Percentiles rank a stretch among this genome's conserved stretches.
phyloP scores from a whole-genome alignment of 208 protist species.

The Angomonas ambiguus region DNA sequence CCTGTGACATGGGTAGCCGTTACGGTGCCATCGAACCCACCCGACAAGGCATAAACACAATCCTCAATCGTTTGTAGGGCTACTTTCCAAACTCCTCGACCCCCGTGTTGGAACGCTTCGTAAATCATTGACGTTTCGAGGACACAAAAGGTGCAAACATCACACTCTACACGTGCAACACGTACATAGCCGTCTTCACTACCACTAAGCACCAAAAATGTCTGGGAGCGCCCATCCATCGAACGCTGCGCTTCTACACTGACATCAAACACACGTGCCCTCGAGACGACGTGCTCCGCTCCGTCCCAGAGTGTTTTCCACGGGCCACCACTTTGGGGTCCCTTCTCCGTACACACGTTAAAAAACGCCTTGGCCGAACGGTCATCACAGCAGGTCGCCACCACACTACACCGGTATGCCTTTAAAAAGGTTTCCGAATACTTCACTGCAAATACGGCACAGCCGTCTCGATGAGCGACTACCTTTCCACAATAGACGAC shows the following conservation, averaged over 20 bases:
- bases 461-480: slow-evolving; percentile 40
- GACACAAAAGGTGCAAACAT: not conserved
- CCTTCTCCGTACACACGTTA: not conserved
- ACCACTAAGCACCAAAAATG: slow-evolving; percentile 29
- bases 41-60: slow-evolving; percentile 8
- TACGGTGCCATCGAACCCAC: slow-evolving; percentile 23
- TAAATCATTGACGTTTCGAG: not conserved
- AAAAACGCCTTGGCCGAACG: slow-evolving; percentile 48
- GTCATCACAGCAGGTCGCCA: slow-evolving; percentile 81
- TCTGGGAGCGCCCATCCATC: not conserved
- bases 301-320: slow-evolving; percentile 45
- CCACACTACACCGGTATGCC: not conserved
- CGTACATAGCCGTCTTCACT: slow-evolving; percentile 63
- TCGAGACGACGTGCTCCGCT: slow-evolving; percentile 26
- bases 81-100: slow-evolving; percentile 59
- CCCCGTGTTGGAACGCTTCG: slow-evolving; percentile 27
- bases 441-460: slow-evolving; percentile 58
- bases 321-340: not conserved
- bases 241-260: not conserved
- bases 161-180: not conserved
- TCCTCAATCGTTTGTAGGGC: slow-evolving; percentile 11
- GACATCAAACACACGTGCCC: slow-evolving; percentile 67
- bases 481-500: not conserved
- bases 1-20: not conserved
- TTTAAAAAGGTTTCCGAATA: not conserved